Evolutionary conservation across 2,329 filamentous ascomycete genomes (phyloP), one percentile per base, ranked within the genome.

Genomic region (Talaromyces sp.): DNA sequence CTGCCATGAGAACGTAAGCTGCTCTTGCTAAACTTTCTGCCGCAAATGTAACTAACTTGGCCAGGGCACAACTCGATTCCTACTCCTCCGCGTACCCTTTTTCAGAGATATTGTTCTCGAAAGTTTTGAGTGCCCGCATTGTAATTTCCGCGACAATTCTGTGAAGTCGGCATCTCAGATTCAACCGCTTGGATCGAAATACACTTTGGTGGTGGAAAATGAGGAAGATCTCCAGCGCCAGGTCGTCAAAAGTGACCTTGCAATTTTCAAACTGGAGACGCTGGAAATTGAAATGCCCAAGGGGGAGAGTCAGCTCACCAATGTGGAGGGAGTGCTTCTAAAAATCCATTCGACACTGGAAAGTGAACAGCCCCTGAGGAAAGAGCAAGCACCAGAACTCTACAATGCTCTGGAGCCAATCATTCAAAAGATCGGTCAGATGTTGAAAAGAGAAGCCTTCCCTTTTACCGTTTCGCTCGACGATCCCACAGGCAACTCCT

Each of bases 41-140:
- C 57, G 57, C 57, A 64, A 56, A 19, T 58, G 55, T 61, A 66
- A 61, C 73, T 52, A 44, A 1, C 15, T n/a, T 57, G n/a, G 19
- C 2, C 42, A 96, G 90, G 95, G 95, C 70, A 85, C 81, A 1
- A 99, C 95, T 15, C 85, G 89, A 62, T 85, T 99, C 25, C 86
- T 99, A 51, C 86, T 99, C 59, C 96, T 96, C 17, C 87, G 87
- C 66, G 97, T 99, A 60, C 95, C 95, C 17, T 98, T 92, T 83
- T 99, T 99, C 82, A 92, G 92, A 79, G 93, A 99, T 76, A 88
- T 99, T 65, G 92, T 99, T 70, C 86, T 99, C 76, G 96, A 97
- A 88, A 98, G 93, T 65, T 99, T 99, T 77, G 85, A 86, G 67
- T 99, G 95, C 81, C 87, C 91, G 6, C 86, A 97, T 77, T 99